phyloP scores from a whole-genome alignment of 2,329 filamentous ascomycete species.

The Aspergillus nomiae region DNA sequence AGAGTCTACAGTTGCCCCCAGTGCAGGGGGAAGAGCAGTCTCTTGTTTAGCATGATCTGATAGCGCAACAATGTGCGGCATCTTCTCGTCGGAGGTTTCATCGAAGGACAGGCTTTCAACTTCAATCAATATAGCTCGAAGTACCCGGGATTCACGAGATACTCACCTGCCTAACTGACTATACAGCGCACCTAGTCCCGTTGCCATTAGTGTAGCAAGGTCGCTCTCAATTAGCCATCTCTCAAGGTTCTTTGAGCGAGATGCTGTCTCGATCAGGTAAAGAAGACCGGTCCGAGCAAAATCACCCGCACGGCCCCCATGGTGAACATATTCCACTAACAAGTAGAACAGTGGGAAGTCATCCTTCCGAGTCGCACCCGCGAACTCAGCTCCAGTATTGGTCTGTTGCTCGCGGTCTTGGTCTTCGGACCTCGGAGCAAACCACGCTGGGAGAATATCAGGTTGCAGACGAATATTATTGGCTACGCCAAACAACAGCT shows the following conservation, averaged over 20 bases:
- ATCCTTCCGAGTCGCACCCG: conserved; percentile 80
- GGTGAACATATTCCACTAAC: conserved; percentile 93
- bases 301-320: conserved; percentile 91
- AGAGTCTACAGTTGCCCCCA: conserved; percentile 84
- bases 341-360: conserved; percentile 97
- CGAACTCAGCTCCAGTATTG: conserved; percentile 67
- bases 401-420: conserved; percentile 43
- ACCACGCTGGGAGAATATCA: conserved; percentile 86
- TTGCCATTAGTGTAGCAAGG: conserved; percentile 94
- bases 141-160: conserved; percentile 38
- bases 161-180: conserved; percentile 65
- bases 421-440: conserved; percentile 61
- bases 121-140: conserved; percentile 55
- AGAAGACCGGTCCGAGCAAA: conserved; percentile 92
- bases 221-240: conserved; percentile 98
- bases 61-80: conserved; percentile 81
- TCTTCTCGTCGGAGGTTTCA: conserved; percentile 63
- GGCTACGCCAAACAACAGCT: conserved; percentile 92
- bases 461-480: conserved; percentile 93
- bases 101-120: conserved; percentile 74
- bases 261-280: conserved; percentile 93
- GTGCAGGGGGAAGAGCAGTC: conserved; percentile 76
- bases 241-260: conserved; percentile 78
- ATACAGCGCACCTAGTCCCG: conserved; percentile 79
- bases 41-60: conserved; percentile 80